Conservation (phyloP, 371 early-diverging fungal species). For the Mucor saturninus region DNA sequence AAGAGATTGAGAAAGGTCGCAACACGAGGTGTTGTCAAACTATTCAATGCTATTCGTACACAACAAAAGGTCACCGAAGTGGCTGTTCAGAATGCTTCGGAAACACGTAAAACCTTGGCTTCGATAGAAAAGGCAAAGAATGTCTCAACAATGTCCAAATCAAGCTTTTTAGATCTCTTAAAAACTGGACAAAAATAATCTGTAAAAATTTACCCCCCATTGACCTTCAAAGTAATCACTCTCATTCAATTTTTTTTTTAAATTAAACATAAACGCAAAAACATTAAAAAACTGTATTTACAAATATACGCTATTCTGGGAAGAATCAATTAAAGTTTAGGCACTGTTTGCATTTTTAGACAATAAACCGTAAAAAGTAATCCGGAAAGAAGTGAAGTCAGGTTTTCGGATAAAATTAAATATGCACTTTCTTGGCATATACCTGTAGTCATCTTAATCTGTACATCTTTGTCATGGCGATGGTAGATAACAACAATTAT, state of each 20-base stretch:
- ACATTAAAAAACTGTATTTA: no score
- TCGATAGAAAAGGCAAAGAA: slow-evolving; percentile 62
- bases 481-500: no score
- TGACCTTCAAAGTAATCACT: background rate
- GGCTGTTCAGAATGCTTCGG: slow-evolving; percentile 46
- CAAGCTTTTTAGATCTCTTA: slow-evolving; percentile 66
- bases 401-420: no score
- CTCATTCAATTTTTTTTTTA: background rate
- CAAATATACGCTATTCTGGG: no score
- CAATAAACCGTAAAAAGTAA: no score
- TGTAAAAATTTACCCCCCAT: slow-evolving; percentile 4
- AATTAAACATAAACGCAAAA: no score
- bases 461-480: no score
- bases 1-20: slow-evolving; percentile 82
- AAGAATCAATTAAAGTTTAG: no score
- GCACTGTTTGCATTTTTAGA: no score
- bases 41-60: slow-evolving; percentile 84
- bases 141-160: slow-evolving; percentile 64
- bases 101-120: slow-evolving; percentile 46
- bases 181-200: slow-evolving; percentile 53
- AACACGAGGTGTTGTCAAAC: slow-evolving; percentile 83
- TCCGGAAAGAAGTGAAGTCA: no score
- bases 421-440: no score
- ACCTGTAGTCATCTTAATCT: no score
- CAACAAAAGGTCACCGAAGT: slow-evolving; percentile 76